phyloP scores from a whole-genome alignment of 2,329 filamentous ascomycete genomes.

The Pseudocercospora pini-densiflorae region DNA sequence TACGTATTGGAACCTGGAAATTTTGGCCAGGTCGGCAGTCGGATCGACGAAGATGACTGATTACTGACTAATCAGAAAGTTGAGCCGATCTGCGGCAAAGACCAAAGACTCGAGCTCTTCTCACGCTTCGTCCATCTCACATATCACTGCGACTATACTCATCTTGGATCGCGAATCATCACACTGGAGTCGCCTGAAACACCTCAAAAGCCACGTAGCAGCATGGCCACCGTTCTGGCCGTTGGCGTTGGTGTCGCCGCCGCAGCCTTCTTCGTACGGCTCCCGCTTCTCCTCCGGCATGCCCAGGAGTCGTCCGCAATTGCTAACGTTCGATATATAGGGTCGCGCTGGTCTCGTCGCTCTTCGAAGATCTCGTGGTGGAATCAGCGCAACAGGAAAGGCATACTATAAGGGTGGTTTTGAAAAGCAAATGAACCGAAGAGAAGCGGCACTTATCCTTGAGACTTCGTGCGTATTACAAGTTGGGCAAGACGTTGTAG shows the following conservation, averaged over 20 bases:
- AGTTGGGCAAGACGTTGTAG: not conserved
- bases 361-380: conserved; percentile 78
- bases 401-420: conserved; percentile 99
- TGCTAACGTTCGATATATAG: conserved; percentile 52
- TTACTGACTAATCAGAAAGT: not conserved
- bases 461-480: conserved; percentile 73
- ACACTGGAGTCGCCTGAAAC: not conserved
- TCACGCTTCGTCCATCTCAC: not conserved
- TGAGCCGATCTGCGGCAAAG: not conserved
- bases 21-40: not conserved
- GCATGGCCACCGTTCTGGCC: conserved; percentile 64
- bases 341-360: conserved; percentile 92
- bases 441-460: conserved; percentile 88
- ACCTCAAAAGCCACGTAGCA: not conserved
- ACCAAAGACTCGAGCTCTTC: not conserved
- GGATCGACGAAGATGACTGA: not conserved
- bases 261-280: conserved; percentile 66
- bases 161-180: not conserved
- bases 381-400: conserved; percentile 77
- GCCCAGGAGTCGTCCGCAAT: conserved; percentile 4
- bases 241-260: conserved; percentile 66
- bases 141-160: not conserved
- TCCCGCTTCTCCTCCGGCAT: conserved; percentile 2
- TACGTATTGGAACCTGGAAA: conserved; percentile 7
- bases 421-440: conserved; percentile 89